Percentiles rank a stretch among this genome's conserved stretches.
Evolutionary conservation across 768 basidiomycete species (phyloP).

Genomic region (Trichaptum fuscoviolaceum): DNA sequence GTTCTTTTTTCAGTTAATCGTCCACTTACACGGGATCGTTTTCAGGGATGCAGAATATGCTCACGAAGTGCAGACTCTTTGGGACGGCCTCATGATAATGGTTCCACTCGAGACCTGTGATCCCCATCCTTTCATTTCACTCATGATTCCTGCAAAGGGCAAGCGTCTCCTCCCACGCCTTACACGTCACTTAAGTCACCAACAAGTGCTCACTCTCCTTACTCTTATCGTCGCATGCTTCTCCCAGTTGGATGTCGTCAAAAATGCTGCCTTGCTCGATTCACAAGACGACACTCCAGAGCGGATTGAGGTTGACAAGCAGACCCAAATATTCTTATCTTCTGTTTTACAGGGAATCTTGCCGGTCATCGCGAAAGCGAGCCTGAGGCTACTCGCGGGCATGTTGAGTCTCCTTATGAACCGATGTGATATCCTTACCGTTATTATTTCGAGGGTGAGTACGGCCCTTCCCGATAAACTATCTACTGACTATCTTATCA

Average conservation of each 20-base stretch:
- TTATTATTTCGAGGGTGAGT: conserved; percentile 78
- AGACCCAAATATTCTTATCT: conserved; percentile 84
- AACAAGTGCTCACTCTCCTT: conserved; percentile 80
- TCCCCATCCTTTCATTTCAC: conserved; percentile 95
- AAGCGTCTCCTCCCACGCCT: conserved; percentile 89
- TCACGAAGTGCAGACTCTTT: conserved; percentile 61
- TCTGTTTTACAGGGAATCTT: conserved; percentile 85
- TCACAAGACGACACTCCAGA: conserved; percentile 54
- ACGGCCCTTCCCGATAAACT: neutral
- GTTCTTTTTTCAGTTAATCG: neutral
- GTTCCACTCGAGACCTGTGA: conserved; percentile 90
- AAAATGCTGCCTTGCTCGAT: conserved; percentile 69
- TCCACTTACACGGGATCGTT: neutral
- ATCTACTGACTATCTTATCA: conserved; percentile 9
- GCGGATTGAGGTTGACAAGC: conserved; percentile 70
- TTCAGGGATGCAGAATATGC: conserved; percentile 55
- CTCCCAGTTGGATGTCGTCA: conserved; percentile 87
- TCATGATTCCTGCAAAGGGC: conserved; percentile 84
- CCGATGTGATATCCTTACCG: conserved; percentile 63
- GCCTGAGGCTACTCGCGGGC: conserved; percentile 78
- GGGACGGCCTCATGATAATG: conserved; percentile 80
- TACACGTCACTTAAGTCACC: conserved; percentile 72
- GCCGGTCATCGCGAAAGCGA: conserved; percentile 72
- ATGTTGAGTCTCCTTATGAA: conserved; percentile 79
- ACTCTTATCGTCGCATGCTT: conserved; percentile 94